Conservation (phyloP, 441 rosid species). For the Adansonia grandidieri region DNA sequence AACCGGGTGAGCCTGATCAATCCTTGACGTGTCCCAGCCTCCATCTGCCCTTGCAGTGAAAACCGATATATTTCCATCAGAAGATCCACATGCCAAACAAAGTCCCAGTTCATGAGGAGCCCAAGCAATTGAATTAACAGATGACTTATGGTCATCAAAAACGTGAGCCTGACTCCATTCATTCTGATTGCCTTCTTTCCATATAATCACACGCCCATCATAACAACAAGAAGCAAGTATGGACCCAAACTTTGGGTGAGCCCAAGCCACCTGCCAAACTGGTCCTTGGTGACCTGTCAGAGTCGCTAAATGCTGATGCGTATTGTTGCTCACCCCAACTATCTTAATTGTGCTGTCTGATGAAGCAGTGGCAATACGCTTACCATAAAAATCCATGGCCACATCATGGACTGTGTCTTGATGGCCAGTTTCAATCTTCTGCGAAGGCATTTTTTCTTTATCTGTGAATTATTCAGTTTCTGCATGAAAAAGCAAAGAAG, state of each 20-base stretch:
- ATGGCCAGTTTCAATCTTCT: constrained; percentile 61
- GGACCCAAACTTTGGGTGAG: constrained; percentile 20
- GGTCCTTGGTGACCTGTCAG: constrained; percentile 16
- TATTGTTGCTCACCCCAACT: constrained; percentile 18
- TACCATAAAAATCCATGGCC: constrained; percentile 62
- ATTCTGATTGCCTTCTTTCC: constrained; percentile 23
- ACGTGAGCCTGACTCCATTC: constrained; percentile 20
- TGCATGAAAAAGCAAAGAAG: not conserved
- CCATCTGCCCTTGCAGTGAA: constrained; percentile 11
- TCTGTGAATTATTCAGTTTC: constrained; percentile 6
- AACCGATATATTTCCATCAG: constrained; percentile 18
- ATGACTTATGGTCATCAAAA: constrained; percentile 20
- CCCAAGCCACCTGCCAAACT: constrained; percentile 23
- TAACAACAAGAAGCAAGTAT: constrained; percentile 19
- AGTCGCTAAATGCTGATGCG: constrained; percentile 19
- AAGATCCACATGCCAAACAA: constrained; percentile 22
- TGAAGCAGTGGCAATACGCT: constrained; percentile 51
- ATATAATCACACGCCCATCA: constrained; percentile 14
- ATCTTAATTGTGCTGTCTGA: constrained; percentile 10
- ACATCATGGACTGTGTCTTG: constrained; percentile 61
- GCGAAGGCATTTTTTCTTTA: constrained; percentile 45
- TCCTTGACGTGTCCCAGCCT: constrained; percentile 16
- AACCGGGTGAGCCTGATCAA: constrained; percentile 18
- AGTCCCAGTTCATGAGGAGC: constrained; percentile 20
- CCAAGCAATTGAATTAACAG: constrained; percentile 22